Percentiles rank a stretch among this genome's conserved stretches.
Conservation (phyloP, 1,284 basidiomycete genomes). For the Phellopilus nigrolimitatus region DNA sequence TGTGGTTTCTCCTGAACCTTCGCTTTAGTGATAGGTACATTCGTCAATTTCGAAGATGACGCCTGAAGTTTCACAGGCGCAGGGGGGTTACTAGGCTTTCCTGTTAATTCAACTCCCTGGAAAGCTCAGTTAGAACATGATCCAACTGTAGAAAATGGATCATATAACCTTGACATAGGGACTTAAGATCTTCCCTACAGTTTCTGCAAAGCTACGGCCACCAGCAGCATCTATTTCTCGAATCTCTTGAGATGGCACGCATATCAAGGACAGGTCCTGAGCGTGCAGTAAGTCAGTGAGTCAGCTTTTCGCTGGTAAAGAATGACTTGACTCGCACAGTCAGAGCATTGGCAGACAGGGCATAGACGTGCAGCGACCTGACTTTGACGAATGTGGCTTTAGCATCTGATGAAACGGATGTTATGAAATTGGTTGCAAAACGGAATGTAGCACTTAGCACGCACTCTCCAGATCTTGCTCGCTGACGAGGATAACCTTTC, state of each 20-base stretch:
- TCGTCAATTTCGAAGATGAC: conserved; percentile 20
- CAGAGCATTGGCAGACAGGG: conserved; percentile 56
- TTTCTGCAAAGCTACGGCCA: conserved; percentile 10
- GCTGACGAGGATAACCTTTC: conserved; percentile 48
- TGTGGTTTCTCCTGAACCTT: conserved; percentile 22
- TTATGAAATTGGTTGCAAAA: too few species aligned
- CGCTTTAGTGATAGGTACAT: conserved; percentile 21
- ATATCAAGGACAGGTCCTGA: conserved; percentile 59
- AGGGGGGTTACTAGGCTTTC: background rate
- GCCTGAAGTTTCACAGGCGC: conserved; percentile 19
- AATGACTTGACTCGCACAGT: conserved; percentile 38
- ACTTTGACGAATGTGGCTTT: conserved; percentile 46
- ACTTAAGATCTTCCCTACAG: conserved; percentile 29
- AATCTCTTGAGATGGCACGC: conserved; percentile 44
- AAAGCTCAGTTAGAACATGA: too few species aligned
- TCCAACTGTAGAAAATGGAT: conserved; percentile 13
- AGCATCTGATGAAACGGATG: conserved; percentile 34
- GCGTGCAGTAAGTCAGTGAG: background rate
- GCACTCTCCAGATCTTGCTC: conserved; percentile 57
- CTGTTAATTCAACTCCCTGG: background rate
- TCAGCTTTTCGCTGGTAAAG: background rate
- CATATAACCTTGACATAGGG: conserved; percentile 46
- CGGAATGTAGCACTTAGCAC: conserved; percentile 24
- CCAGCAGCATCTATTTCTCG: conserved; percentile 27
- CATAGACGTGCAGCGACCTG: conserved; percentile 56